A percentile compares a stretch with the other conserved stretches of the same genome.
Conservation (phyloP, 2,329 filamentous ascomycete species). For the Penicillium sclerotiorum region DNA sequence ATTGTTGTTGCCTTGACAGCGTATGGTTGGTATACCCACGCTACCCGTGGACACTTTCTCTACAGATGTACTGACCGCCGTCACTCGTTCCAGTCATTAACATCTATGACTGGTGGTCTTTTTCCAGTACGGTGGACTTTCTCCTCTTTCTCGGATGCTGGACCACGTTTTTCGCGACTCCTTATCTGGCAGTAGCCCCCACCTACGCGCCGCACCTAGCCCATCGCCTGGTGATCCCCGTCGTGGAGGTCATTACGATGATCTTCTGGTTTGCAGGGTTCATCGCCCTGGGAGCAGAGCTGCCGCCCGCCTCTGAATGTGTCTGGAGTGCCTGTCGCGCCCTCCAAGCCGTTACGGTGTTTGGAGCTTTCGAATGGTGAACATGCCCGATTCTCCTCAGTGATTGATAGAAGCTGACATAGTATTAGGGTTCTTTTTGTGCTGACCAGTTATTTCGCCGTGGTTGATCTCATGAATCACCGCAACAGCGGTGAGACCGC, state of each 20-base stretch:
- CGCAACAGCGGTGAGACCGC: constrained; percentile 29
- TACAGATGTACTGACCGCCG: neutral
- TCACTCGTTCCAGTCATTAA: constrained; percentile 54
- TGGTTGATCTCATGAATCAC: constrained; percentile 50
- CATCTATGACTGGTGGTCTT: constrained; percentile 51
- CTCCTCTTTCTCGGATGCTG: constrained; percentile 78
- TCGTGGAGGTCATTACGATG: constrained; percentile 70
- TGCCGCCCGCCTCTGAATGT: constrained; percentile 61
- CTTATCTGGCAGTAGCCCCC: constrained; percentile 71
- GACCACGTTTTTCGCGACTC: constrained; percentile 68
- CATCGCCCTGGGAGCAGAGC: constrained; percentile 70
- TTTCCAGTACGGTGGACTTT: constrained; percentile 68
- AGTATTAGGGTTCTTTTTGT: constrained; percentile 46
- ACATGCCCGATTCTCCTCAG: constrained; percentile 5
- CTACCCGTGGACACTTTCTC: neutral
- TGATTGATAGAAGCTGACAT: neutral
- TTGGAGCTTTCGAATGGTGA: constrained; percentile 54
- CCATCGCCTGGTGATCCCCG: constrained; percentile 67
- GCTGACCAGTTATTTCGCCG: constrained; percentile 53
- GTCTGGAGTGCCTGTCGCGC: constrained; percentile 60
- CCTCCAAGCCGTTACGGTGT: constrained; percentile 56
- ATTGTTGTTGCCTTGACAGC: constrained; percentile 75
- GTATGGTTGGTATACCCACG: constrained; percentile 57
- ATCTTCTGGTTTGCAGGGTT: constrained; percentile 91
- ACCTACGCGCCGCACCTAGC: constrained; percentile 62